Percentiles rank a stretch among this genome's conserved stretches.
phyloP scores from a whole-genome alignment of 2,329 filamentous ascomycete species.

The Microsporum audouinii region DNA sequence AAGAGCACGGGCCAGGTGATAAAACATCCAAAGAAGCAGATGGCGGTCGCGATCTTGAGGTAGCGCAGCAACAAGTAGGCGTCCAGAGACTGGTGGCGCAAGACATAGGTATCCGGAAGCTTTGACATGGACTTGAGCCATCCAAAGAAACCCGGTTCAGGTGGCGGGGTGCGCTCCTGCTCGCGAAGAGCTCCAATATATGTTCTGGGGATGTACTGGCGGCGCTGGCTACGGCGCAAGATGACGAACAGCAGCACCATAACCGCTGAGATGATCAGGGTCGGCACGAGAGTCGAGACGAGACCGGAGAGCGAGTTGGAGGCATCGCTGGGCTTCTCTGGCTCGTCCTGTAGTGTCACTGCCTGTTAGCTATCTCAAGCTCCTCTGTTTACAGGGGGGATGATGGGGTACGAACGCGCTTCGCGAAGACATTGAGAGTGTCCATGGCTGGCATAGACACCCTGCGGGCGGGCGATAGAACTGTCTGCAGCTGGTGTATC shows the following conservation, averaged over 20 bases:
- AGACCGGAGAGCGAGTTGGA: conserved; percentile 33
- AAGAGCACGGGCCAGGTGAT: conserved; percentile 83
- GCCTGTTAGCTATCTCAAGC: not conserved
- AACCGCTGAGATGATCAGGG: conserved; percentile 33
- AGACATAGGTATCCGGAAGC: conserved; percentile 61
- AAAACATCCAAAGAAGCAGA: conserved; percentile 70
- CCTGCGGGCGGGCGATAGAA: not conserved
- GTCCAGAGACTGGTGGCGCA: conserved; percentile 86
- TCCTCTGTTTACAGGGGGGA: not conserved
- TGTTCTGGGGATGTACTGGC: conserved; percentile 46
- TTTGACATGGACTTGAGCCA: conserved; percentile 59
- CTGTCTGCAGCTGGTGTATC: too few relatives aligned
- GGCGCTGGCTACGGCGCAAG: conserved; percentile 38
- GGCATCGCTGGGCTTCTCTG: conserved; percentile 7
- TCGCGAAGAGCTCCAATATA: conserved; percentile 43
- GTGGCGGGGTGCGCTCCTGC: conserved; percentile 45
- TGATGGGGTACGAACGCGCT: conserved; percentile 6
- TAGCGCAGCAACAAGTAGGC: conserved; percentile 85
- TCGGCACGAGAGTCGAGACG: conserved; percentile 39
- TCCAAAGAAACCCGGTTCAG: conserved; percentile 52
- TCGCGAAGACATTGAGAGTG: conserved; percentile 10
- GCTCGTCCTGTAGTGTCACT: conserved; percentile 5
- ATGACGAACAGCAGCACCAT: conserved; percentile 42
- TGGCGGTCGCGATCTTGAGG: conserved; percentile 62
- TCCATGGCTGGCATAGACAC: conserved; percentile 8